Conservation (phyloP, 1,139 yeast species). For the Hemisphaericaspora xylanilytica region DNA sequence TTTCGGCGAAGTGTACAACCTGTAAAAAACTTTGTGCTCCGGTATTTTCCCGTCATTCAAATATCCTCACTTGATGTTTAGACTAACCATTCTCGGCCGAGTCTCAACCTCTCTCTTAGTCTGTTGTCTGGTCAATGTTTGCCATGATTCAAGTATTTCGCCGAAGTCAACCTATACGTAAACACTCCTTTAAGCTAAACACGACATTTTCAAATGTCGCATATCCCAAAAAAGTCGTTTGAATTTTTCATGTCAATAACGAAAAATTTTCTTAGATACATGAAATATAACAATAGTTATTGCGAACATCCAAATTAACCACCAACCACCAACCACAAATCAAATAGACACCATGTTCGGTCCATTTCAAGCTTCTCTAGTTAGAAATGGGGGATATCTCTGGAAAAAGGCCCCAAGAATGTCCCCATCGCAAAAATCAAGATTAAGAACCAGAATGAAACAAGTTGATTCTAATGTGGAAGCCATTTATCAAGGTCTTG, state of each 20-base stretch:
- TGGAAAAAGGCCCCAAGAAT: constrained; percentile 74
- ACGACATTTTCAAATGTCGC: not conserved
- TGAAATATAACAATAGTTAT: too few relatives aligned
- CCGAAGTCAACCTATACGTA: too few relatives aligned
- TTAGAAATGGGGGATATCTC: constrained; percentile 74
- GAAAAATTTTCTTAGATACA: constrained; percentile 4
- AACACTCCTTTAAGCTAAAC: too few relatives aligned
- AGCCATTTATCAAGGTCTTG: constrained; percentile 62
- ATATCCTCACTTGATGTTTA: too few relatives aligned
- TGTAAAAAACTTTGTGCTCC: too few relatives aligned
- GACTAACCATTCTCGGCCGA: too few relatives aligned
- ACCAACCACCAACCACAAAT: not conserved
- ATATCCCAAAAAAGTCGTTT: too few relatives aligned
- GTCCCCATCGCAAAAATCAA: constrained; percentile 75
- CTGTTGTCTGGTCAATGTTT: too few relatives aligned
- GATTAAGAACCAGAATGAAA: constrained; percentile 80
- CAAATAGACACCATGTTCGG: constrained; percentile 59
- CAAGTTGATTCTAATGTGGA: constrained; percentile 78
- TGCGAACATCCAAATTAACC: not conserved
- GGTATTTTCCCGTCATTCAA: too few relatives aligned
- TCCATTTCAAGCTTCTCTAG: constrained; percentile 66
- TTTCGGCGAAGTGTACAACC: too few relatives aligned
- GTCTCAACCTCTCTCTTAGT: too few relatives aligned
- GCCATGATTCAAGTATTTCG: too few relatives aligned
- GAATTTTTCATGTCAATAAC: not conserved